Base-by-base conservation (phyloP, 1,284 basidiomycete species). In the Ustilago crameri region DNA sequence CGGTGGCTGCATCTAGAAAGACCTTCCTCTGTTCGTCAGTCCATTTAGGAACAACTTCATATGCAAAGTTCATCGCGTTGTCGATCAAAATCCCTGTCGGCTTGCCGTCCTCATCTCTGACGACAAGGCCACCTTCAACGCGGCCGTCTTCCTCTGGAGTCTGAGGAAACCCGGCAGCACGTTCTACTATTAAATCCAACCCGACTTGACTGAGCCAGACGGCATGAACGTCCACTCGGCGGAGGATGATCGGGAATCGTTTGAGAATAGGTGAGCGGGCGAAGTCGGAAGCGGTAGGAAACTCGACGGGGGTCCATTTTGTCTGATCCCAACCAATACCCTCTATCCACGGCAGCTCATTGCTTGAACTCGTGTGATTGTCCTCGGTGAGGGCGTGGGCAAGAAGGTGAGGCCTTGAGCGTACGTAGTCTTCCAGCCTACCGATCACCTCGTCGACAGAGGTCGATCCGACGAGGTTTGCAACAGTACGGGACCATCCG, bases 251-350 rank as follows among this genome's bases (percentile, higher is more conserved):
- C 9, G 57, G 51, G 14, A 73, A 73, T 18, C 51, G 53, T 14
- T 54, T 49, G 10, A 79, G 57, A 3, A 75, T 46, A 5, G 51
- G 46, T 2, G 67, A 68, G 5, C 50, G 85, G 84, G 0, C 95
- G 87, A 0, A 90, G 66, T 92, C 90, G 4, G 86, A 52, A 12
- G 71, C 90, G 23, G 88, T 90, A 0, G 94, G 93, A 77, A 93
- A 88, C 3, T 82, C 70, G 5, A 74, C 47, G 0, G 63, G 67
- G 8, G 49, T 40, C 67, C 76, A 81, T 35, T 63, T 61, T 24
- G 91, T 95, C 83, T 97, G 93, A 80, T 97, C 92, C 93, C 94
- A 97, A 5, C 93, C 94, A 85, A 91, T 88, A 3, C 93, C 94
- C 74, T 90, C 86, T 53, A 96, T 88, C 92, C 92, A 95, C 9